A percentile compares a stretch with the other conserved stretches of the same genome.
These are phyloP conservation scores for Tolypocladium pustulatum DNA, from an alignment of 2,329 filamentous ascomycete species.

Conservation along the genomic window DNA sequence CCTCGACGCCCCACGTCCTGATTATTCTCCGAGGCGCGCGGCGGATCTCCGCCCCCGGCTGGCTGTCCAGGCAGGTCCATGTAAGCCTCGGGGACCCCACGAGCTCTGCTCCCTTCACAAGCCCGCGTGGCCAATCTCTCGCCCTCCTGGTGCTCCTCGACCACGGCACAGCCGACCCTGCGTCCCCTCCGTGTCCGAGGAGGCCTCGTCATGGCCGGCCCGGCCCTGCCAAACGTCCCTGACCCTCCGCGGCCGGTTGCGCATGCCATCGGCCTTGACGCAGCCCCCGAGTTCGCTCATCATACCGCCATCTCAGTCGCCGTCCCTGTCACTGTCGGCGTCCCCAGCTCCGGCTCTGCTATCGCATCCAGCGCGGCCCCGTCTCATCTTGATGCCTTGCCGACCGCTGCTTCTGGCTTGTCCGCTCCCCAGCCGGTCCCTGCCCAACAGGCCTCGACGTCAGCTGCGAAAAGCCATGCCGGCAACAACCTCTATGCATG, in stretches of 20 bases:
- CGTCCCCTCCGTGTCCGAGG: conserved; percentile 1
- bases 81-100: neutral
- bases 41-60: neutral
- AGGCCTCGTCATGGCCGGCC: conserved; percentile 17
- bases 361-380: neutral
- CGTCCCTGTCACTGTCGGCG: neutral
- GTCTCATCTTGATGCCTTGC: neutral
- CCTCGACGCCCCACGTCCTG: neutral
- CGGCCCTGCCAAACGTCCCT: conserved; percentile 20
- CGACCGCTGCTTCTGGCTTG: neutral
- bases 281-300: neutral
- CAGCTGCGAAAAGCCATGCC: conserved; percentile 10
- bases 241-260: conserved; percentile 15
- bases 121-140: neutral
- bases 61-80: neutral
- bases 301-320: neutral
- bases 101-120: neutral
- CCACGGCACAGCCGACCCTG: neutral
- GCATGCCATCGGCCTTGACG: conserved; percentile 1
- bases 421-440: neutral
- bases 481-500: conserved; percentile 34
- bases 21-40: neutral
- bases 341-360: neutral
- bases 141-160: neutral
- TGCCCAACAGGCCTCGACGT: neutral